Conservation (phyloP, 1,284 basidiomycete species). For the Cryptococcus deneoformans region DNA sequence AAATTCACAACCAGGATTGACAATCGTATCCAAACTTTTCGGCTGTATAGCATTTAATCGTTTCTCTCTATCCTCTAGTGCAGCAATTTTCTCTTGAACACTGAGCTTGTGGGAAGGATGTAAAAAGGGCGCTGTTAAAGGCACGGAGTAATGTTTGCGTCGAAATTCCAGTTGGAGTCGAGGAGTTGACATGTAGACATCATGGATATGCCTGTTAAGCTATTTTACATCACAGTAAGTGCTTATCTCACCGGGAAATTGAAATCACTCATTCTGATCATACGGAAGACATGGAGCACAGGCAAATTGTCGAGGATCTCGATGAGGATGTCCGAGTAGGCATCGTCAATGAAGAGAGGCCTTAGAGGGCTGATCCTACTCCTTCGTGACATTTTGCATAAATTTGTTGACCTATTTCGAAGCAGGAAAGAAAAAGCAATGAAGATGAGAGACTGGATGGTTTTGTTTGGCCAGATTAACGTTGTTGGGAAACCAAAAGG, state of each 20-base stretch:
- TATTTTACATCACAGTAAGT: not conserved
- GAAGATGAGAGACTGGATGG: too few species aligned
- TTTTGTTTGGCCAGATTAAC: too few species aligned
- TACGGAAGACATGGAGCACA: not conserved
- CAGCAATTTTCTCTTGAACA: not conserved
- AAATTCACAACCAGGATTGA: not conserved
- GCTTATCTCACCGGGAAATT: not conserved
- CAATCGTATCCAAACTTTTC: not conserved
- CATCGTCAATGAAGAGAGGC: not conserved
- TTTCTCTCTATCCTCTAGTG: not conserved
- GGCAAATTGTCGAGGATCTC: not conserved
- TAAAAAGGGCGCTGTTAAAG: not conserved
- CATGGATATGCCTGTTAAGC: not conserved
- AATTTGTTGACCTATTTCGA: too few species aligned
- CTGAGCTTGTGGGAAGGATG: not conserved
- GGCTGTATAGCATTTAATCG: not conserved
- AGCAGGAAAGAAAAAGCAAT: too few species aligned
- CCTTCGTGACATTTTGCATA: too few species aligned
- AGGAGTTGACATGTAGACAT: not conserved
- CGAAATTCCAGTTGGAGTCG: not conserved
- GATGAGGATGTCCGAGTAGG: not conserved
- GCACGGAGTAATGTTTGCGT: not conserved
- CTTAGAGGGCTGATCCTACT: not conserved
- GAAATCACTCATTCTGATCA: not conserved
- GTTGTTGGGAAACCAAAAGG: too few species aligned